phyloP scores from a whole-genome alignment of 768 basidiomycete genomes.

The Suillus occidentalis region DNA sequence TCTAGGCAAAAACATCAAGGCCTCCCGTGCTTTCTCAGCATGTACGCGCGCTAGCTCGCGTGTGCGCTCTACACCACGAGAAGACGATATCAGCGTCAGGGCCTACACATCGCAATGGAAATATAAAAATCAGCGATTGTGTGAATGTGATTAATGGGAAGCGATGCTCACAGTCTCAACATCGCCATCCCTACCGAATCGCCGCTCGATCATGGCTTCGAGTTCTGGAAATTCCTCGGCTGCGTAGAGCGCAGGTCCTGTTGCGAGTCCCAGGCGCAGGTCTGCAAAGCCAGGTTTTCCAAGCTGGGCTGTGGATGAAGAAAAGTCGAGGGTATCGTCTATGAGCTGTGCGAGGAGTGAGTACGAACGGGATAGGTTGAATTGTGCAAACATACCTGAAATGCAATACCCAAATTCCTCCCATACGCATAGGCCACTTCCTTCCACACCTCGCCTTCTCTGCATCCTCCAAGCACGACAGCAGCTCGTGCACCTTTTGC shows the following conservation, averaged over 20 bases:
- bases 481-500: conserved; percentile 84
- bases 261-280: conserved; percentile 79
- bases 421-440: conserved; percentile 92
- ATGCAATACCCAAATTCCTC: conserved; percentile 89
- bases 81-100: conserved; percentile 57
- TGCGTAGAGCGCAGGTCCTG: conserved; percentile 84
- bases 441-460: conserved; percentile 77
- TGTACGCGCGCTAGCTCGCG: conserved; percentile 72
- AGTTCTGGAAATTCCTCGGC: conserved; percentile 81
- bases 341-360: conserved; percentile 60
- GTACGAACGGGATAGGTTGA: not conserved
- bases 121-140: not conserved
- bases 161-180: conserved; percentile 63
- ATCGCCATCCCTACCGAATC: conserved; percentile 77
- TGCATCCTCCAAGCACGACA: conserved; percentile 83
- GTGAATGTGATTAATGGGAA: not conserved
- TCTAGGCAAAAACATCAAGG: conserved; percentile 69
- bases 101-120: conserved; percentile 57
- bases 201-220: conserved; percentile 73
- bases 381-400: conserved; percentile 65
- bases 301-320: conserved; percentile 65
- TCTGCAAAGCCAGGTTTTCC: conserved; percentile 89
- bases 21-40: conserved; percentile 73
- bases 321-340: conserved; percentile 94
- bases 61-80: conserved; percentile 79